Percentiles rank a stretch among this genome's conserved stretches.
Evolutionary conservation across 768 basidiomycete species (phyloP).

Genomic region (Crassisporium funariophilum): DNA sequence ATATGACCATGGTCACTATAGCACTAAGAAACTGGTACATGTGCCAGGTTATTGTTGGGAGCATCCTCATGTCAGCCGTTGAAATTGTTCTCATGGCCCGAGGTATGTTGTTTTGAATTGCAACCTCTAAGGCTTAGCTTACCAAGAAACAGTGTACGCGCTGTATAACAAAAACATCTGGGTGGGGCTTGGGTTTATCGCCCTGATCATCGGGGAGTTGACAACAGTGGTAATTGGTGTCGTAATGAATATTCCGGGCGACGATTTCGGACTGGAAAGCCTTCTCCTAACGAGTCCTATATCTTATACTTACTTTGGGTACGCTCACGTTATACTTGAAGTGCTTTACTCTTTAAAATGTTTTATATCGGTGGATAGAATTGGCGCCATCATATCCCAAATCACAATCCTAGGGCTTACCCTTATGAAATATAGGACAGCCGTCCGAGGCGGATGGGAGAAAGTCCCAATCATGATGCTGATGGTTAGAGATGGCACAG

Average conservation of each 20-base stretch:
- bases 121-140: background rate
- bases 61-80: constrained; percentile 29
- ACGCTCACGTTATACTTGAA: constrained; percentile 3
- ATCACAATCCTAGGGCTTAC: constrained; percentile 34
- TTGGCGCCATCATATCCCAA: constrained; percentile 30
- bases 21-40: constrained; percentile 26
- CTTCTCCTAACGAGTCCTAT: constrained; percentile 20
- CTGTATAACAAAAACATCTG: constrained; percentile 33
- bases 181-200: constrained; percentile 24
- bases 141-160: constrained; percentile 29
- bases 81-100: constrained; percentile 30
- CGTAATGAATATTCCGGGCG: constrained; percentile 19
- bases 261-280: constrained; percentile 18
- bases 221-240: constrained; percentile 22
- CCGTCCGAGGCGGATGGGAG: constrained; percentile 31
- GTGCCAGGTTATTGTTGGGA: constrained; percentile 25
- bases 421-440: constrained; percentile 29
- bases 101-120: constrained; percentile 22
- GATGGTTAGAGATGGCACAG: constrained; percentile 39
- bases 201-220: constrained; percentile 24
- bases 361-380: constrained; percentile 12
- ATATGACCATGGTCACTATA: constrained; percentile 6
- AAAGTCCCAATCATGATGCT: constrained; percentile 35
- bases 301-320: constrained; percentile 32
- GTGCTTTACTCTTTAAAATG: background rate